These are phyloP conservation scores for Saccharomyces hybrid DNA, from an alignment of 1,139 yeast species.

Conservation along the genomic window DNA sequence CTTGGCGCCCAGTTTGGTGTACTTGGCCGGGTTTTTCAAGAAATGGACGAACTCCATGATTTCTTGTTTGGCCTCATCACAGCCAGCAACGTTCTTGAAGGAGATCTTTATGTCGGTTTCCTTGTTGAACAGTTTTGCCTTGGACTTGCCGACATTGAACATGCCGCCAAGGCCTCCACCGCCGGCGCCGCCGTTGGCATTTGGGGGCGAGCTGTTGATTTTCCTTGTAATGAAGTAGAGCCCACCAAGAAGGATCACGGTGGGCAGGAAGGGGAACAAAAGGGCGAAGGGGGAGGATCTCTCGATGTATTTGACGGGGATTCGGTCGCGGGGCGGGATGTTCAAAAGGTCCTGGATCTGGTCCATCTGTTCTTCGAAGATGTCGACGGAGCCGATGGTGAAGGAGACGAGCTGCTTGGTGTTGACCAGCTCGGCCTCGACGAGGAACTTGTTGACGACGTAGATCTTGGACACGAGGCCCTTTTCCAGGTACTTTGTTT, in stretches of 20 bases:
- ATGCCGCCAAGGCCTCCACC: constrained; percentile 48
- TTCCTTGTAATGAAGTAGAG: constrained; percentile 62
- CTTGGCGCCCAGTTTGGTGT: constrained; percentile 88
- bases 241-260: constrained; percentile 77
- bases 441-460: constrained; percentile 72
- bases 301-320: constrained; percentile 75
- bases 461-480: constrained; percentile 71
- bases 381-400: constrained; percentile 84
- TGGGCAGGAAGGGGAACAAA: constrained; percentile 73
- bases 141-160: constrained; percentile 72
- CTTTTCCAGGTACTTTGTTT: constrained; percentile 68
- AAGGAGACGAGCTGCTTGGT: constrained; percentile 40
- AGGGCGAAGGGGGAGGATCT: constrained; percentile 58
- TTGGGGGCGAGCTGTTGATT: constrained; percentile 36
- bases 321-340: constrained; percentile 54
- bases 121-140: constrained; percentile 85
- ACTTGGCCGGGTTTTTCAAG: constrained; percentile 78
- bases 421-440: constrained; percentile 59
- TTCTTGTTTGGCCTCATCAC: constrained; percentile 95
- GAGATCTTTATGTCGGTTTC: constrained; percentile 83
- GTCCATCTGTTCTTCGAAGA: constrained; percentile 80
- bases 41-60: constrained; percentile 96
- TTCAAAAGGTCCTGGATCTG: constrained; percentile 63
- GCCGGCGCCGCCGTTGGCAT: constrained; percentile 6
- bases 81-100: constrained; percentile 94